Percentiles rank a stretch among this genome's conserved stretches.
Evolutionary conservation across 305 asterid genomes (phyloP).

Genomic region (Solanum hybrid): DNA sequence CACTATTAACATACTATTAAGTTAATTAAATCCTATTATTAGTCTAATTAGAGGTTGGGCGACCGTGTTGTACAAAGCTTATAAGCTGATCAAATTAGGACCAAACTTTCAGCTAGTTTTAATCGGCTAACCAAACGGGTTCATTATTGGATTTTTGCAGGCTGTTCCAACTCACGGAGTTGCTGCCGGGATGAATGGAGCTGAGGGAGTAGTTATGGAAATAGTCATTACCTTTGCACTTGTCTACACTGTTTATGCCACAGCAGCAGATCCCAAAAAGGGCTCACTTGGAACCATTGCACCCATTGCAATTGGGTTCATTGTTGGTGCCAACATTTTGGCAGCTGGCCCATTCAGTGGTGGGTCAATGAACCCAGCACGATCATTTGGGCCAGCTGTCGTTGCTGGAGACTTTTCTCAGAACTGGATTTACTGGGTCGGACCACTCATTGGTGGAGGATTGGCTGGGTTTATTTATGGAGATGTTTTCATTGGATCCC

Average conservation of each 20-base stretch:
- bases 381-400: slow-evolving; percentile 68
- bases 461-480: slow-evolving; percentile 60
- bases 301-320: slow-evolving; percentile 62
- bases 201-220: slow-evolving; percentile 50
- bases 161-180: slow-evolving; percentile 58
- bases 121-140: neutral
- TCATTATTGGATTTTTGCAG: slow-evolving; percentile 15
- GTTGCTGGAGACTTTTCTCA: slow-evolving; percentile 36
- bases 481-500: slow-evolving; percentile 37
- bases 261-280: slow-evolving; percentile 69
- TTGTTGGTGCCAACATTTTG: slow-evolving; percentile 59
- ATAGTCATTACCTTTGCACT: slow-evolving; percentile 51
- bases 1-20: neutral
- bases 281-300: slow-evolving; percentile 60
- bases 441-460: slow-evolving; percentile 74
- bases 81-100: neutral
- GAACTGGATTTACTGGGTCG: slow-evolving; percentile 62
- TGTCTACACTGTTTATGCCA: slow-evolving; percentile 67
- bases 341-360: slow-evolving; percentile 77
- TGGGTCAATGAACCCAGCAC: slow-evolving; percentile 74
- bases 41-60: neutral
- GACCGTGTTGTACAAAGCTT: neutral
- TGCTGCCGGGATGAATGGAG: slow-evolving; percentile 31
- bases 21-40: neutral
- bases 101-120: fast-evolving